phyloP scores from a whole-genome alignment of 371 early-diverging fungal species.

The Lichtheimia corymbifera region DNA sequence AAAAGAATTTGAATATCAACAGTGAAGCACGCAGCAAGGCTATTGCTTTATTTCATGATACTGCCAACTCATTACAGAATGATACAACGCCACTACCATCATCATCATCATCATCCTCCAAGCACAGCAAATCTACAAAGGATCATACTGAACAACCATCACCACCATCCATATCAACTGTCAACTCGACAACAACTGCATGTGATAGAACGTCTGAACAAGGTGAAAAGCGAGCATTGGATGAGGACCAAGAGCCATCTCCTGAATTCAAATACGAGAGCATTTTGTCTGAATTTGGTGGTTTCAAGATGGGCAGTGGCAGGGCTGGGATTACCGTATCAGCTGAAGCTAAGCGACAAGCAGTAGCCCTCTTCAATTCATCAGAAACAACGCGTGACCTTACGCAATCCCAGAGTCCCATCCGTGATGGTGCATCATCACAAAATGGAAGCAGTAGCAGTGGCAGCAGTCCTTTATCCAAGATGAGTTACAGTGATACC shows the following conservation, averaged over 20 bases:
- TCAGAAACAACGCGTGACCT: slow-evolving; percentile 3
- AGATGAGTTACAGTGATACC: too few species aligned
- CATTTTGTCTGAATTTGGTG: slow-evolving; percentile 23
- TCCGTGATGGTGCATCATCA: not conserved
- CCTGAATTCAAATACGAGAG: slow-evolving; percentile 23
- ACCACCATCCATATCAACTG: not conserved
- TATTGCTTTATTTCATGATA: slow-evolving; percentile 1
- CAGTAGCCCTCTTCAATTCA: slow-evolving; percentile 20
- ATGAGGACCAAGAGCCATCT: slow-evolving; percentile 11
- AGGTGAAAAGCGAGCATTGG: slow-evolving; percentile 19
- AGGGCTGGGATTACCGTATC: slow-evolving; percentile 17
- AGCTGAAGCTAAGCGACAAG: slow-evolving; percentile 26
- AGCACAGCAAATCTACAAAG: not conserved
- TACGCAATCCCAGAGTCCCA: slow-evolving; percentile 8
- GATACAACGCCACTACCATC: not conserved
- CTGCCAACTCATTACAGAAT: not conserved
- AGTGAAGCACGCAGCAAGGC: slow-evolving; percentile 19
- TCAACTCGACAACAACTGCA: not conserved
- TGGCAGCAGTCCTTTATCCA: not conserved
- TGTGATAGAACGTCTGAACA: not conserved
- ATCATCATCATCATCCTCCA: not conserved
- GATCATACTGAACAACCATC: not conserved
- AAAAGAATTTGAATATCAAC: slow-evolving; percentile 20
- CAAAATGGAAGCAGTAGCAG: not conserved
- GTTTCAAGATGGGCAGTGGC: slow-evolving; percentile 23